phyloP scores from a whole-genome alignment of 208 protist genomes.

The Trypanosomatidae sp. region DNA sequence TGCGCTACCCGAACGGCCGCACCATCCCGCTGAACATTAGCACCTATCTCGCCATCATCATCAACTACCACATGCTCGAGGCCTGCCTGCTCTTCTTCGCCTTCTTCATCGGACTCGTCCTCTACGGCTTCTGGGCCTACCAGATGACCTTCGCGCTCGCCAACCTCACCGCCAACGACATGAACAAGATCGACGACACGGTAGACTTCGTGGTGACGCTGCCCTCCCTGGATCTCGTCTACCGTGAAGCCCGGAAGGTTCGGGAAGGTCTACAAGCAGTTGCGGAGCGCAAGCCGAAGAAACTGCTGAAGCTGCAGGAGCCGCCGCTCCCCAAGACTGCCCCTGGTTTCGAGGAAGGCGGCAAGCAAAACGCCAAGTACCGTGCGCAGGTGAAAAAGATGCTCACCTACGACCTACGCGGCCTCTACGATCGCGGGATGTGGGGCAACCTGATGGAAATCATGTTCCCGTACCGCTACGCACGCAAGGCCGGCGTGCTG shows the following conservation, averaged over 20 bases:
- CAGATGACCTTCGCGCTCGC: slow-evolving; percentile 73
- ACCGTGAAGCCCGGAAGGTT: slow-evolving; percentile 57
- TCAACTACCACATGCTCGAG: slow-evolving; percentile 58
- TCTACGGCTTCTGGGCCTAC: slow-evolving; percentile 83
- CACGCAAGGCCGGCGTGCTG: slow-evolving; percentile 22
- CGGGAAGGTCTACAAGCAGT: slow-evolving; percentile 45
- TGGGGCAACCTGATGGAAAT: slow-evolving; percentile 79
- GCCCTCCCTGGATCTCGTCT: slow-evolving; percentile 54
- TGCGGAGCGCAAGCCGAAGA: slow-evolving; percentile 49
- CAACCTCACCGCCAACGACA: slow-evolving; percentile 89
- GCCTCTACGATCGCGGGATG: slow-evolving; percentile 72
- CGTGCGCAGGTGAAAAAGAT: slow-evolving; percentile 58
- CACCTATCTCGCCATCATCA: slow-evolving; percentile 64
- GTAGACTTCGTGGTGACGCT: slow-evolving; percentile 52
- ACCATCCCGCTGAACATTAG: slow-evolving; percentile 33
- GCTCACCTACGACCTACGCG: slow-evolving; percentile 53
- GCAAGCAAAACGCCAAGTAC: slow-evolving; percentile 52
- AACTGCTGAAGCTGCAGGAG: slow-evolving; percentile 38
- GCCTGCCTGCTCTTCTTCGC: slow-evolving; percentile 79
- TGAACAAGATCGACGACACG: slow-evolving; percentile 89
- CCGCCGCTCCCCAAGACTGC: slow-evolving; percentile 44
- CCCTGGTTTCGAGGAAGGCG: slow-evolving; percentile 44
- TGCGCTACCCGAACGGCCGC: slow-evolving; percentile 28
- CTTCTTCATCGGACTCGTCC: slow-evolving; percentile 61
- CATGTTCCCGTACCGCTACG: slow-evolving; percentile 56